Base-by-base conservation (phyloP, 2,329 filamentous ascomycete species). In the Calonectria pauciramosa region DNA sequence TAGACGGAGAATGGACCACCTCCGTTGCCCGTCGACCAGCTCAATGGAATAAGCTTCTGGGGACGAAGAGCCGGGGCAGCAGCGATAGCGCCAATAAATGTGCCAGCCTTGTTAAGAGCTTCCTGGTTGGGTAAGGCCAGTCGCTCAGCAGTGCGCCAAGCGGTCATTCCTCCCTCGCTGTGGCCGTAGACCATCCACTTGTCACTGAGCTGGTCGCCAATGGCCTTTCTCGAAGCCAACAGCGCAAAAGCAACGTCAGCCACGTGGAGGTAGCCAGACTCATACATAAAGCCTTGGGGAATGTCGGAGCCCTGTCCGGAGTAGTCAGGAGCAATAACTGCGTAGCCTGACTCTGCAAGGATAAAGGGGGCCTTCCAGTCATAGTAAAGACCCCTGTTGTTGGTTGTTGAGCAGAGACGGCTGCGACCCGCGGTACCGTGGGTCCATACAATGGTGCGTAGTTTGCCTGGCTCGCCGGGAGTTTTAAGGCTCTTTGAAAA, bases 151-250 rank as follows among this genome's bases (percentile, higher is more conserved):
- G 79, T 81, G 8, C 79, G 73, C 79, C 80, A 81, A 1, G 70
- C 78, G 1, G 79, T 78, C 75, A 80, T 73, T 11, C 80, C 80
- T 0, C 80, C 80, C 28, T 81, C 79, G 63, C 79, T 80, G 30
- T 81, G 80, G 1, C 80, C 80, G 0, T 71, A 32, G 0, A 80
- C 73, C 3, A 74, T 78, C 79, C 79, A 81, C n/a, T 81, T 76
- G 10, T 77, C 59, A 16, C 72, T 73, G 0, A 81, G 44, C 0
- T 70, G 44, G 2, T 66, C 36, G 4, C 77, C 74, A 0, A 81
- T 38, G 23, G 36, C 26, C 32, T 60, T 60, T n/a, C 54, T 38
- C 54, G 54, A 60, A 18, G 54, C 54, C n/a, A 38, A 5, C n/a
- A 60, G 10, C 0, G 54, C 34, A 7, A 38, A 60, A 4, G 54